These are phyloP conservation scores for Maudiozyma humilis DNA, from an alignment of 1,139 yeast species.

Conservation along the genomic window DNA sequence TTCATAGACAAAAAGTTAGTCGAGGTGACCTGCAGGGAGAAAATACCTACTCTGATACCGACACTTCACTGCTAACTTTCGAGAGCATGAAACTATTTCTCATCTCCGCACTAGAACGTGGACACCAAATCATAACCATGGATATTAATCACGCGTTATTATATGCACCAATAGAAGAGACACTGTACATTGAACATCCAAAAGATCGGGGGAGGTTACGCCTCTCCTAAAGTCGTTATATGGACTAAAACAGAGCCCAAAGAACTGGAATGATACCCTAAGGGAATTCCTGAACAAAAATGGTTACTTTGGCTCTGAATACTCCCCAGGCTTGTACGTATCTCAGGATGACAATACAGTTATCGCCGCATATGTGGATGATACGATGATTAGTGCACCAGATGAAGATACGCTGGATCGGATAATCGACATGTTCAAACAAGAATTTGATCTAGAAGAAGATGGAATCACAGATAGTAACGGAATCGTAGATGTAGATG, in stretches of 20 bases:
- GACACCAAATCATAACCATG: conserved; percentile 1
- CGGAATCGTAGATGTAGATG: neutral
- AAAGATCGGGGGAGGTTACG: neutral
- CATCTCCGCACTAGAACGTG: conserved; percentile 6
- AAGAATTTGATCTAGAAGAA: conserved; percentile 5
- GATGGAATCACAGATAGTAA: conserved; percentile 7
- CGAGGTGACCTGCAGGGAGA: conserved; percentile 8
- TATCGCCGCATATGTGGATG: conserved; percentile 6
- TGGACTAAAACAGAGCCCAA: conserved; percentile 9
- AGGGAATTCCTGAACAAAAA: conserved; percentile 3
- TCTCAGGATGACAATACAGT: neutral
- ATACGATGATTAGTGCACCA: conserved; percentile 5
- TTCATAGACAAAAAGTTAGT: neutral
- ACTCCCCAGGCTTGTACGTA: conserved; percentile 18
- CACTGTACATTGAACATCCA: conserved; percentile 7
- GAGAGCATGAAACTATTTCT: conserved; percentile 7
- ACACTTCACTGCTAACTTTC: conserved; percentile 7
- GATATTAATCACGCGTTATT: conserved; percentile 11
- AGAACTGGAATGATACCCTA: conserved; percentile 6
- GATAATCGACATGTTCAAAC: neutral
- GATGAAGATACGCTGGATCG: neutral
- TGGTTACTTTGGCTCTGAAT: conserved; percentile 35
- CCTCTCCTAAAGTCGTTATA: conserved; percentile 5
- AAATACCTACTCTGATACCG: conserved; percentile 3
- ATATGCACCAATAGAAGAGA: conserved; percentile 7